Percentiles rank a stretch among this genome's conserved stretches.
Conservation (phyloP, 805 yeast genomes). For the Wickerhamiella siamensis region DNA sequence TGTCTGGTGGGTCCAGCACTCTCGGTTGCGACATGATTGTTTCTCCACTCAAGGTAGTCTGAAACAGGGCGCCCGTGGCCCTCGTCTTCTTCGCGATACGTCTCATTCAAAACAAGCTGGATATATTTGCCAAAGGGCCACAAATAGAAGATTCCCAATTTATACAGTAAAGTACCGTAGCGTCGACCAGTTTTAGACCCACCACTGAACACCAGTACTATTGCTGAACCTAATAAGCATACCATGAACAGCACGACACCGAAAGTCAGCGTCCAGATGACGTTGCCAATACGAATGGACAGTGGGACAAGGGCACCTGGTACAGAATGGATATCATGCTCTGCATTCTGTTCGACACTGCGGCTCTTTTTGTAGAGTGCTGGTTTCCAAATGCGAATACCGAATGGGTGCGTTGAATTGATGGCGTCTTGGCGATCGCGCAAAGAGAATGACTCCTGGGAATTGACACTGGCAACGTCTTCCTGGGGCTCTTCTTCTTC, state of each 20-base stretch:
- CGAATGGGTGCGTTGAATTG: conserved; percentile 93
- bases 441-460: conserved; percentile 72
- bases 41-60: conserved; percentile 82
- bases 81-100: conserved; percentile 73
- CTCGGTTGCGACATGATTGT: conserved; percentile 33
- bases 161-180: conserved; percentile 27
- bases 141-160: conserved; percentile 32
- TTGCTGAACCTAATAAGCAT: conserved; percentile 37
- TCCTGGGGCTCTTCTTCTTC: conserved; percentile 27
- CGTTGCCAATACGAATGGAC: conserved; percentile 53
- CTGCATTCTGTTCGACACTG: conserved; percentile 83
- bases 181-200: conserved; percentile 35
- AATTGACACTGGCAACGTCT: conserved; percentile 25
- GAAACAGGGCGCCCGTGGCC: conserved; percentile 74
- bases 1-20: conserved; percentile 28
- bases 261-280: conserved; percentile 57
- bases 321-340: conserved; percentile 78
- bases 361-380: conserved; percentile 86
- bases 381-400: conserved; percentile 97
- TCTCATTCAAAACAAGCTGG: conserved; percentile 58
- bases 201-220: conserved; percentile 27
- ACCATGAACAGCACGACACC: conserved; percentile 48
- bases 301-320: conserved; percentile 35
- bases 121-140: conserved; percentile 84
- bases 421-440: conserved; percentile 93